A percentile compares a stretch with the other conserved stretches of the same genome.
phyloP scores from a whole-genome alignment of 345 rosid species.

The Linum lewisii region DNA sequence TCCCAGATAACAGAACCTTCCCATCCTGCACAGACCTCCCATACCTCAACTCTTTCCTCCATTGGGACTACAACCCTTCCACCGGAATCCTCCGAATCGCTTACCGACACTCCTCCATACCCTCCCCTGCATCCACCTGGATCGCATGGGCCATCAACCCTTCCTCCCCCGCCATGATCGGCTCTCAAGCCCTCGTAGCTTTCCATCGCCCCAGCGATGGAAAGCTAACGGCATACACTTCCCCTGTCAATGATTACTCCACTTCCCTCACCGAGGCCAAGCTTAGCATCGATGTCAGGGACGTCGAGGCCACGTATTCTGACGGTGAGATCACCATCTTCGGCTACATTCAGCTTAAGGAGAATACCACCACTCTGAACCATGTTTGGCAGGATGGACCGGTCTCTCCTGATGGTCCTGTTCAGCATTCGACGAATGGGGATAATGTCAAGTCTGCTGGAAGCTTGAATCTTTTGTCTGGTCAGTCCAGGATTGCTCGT shows the following conservation, averaged over 20 bases:
- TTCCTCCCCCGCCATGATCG: slow-evolving; percentile 49
- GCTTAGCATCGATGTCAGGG: slow-evolving; percentile 59
- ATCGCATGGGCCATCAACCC: slow-evolving; percentile 96
- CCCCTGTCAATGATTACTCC: slow-evolving; percentile 42
- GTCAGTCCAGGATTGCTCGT: slow-evolving; percentile 26
- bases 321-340: slow-evolving; percentile 57
- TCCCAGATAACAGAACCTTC: slow-evolving; percentile 51
- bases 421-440: slow-evolving; percentile 41
- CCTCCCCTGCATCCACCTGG: slow-evolving; percentile 49
- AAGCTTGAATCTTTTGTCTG: slow-evolving; percentile 53
- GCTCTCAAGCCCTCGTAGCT: slow-evolving; percentile 78
- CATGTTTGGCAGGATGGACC: slow-evolving; percentile 88
- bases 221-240: slow-evolving; percentile 50
- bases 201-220: slow-evolving; percentile 44
- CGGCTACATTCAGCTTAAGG: slow-evolving; percentile 44
- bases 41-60: slow-evolving; percentile 54
- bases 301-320: slow-evolving; percentile 39
- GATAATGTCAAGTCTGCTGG: slow-evolving; percentile 49
- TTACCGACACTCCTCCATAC: slow-evolving; percentile 48
- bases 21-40: slow-evolving; percentile 69
- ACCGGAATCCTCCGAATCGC: slow-evolving; percentile 52
- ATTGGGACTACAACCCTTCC: slow-evolving; percentile 55
- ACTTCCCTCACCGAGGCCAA: slow-evolving; percentile 41
- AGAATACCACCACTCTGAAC: slow-evolving; percentile 34
- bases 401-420: slow-evolving; percentile 32